These are phyloP conservation scores for Zymoseptoria pseudotritici DNA, from an alignment of 2,329 filamentous ascomycete genomes.

Conservation along the genomic window DNA sequence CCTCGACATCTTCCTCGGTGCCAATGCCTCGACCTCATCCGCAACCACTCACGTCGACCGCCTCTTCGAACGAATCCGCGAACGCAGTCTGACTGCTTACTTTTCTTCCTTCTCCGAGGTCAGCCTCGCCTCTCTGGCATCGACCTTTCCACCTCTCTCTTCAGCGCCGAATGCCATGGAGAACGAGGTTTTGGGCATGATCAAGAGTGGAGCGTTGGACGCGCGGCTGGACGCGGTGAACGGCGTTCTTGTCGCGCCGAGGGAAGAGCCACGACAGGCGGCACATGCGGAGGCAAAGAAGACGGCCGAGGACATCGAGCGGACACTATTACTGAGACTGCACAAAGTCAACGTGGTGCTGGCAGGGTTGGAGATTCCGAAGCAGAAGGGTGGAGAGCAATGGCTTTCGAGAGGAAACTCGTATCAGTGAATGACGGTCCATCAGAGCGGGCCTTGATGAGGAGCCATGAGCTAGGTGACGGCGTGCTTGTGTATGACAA, in stretches of 20 bases:
- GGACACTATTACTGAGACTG: slow-evolving; percentile 67
- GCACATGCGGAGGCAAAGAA: slow-evolving; percentile 65
- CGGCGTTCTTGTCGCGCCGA: slow-evolving; percentile 65
- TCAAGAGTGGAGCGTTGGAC: slow-evolving; percentile 61
- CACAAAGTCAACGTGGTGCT: slow-evolving; percentile 68
- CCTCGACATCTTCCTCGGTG: slow-evolving; percentile 71
- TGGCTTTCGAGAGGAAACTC: slow-evolving; percentile 2
- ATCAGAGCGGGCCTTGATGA: background rate
- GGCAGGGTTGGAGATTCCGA: slow-evolving; percentile 58
- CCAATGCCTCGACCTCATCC: slow-evolving; percentile 39
- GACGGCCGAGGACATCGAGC: slow-evolving; percentile 63
- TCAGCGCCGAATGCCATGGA: slow-evolving; percentile 49
- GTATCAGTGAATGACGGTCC: background rate
- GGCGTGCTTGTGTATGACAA: background rate
- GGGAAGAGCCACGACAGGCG: slow-evolving; percentile 56
- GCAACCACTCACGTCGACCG: slow-evolving; percentile 50
- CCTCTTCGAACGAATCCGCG: slow-evolving; percentile 69
- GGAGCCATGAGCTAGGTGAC: background rate
- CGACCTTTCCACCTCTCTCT: slow-evolving; percentile 55
- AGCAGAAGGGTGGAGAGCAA: slow-evolving; percentile 8
- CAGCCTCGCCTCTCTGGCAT: slow-evolving; percentile 68
- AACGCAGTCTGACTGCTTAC: slow-evolving; percentile 90
- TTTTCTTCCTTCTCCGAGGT: slow-evolving; percentile 85
- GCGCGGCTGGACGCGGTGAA: slow-evolving; percentile 82
- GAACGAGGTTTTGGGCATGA: slow-evolving; percentile 70